Evolutionary conservation across 1,284 basidiomycete genomes (phyloP), one percentile per base, ranked within the genome.

Genomic region (Earliella scabrosa): DNA sequence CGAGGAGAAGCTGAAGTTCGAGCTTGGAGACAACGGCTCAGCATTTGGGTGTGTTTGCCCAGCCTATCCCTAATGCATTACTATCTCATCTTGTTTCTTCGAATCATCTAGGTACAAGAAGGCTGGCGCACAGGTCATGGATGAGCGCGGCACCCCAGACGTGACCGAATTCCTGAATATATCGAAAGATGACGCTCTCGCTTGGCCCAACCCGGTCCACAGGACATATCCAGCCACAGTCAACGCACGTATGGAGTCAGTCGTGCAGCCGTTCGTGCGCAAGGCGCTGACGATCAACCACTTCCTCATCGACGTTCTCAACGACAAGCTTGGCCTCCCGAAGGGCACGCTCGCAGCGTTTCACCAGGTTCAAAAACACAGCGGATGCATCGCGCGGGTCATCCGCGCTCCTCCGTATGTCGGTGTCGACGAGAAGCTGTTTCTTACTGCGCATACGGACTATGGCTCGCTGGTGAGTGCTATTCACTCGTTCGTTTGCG

Each of bases 21-120:
- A 74, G 52, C 74, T 74, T 46, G 74, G 73, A 29, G 70, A 76
- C 56, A 53, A 58, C 2, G 75, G 75, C 11, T 60, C 64, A 50
- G 70, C 68, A 4, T 71, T 71, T 23, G 75, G 75, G 63, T 75
- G 54, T n/a, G n/a, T n/a, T n/a, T n/a, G n/a, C n/a, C n/a, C n/a
- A 18, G 57, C 29, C 29, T 31, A n/a, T n/a, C n/a, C n/a, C n/a
- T n/a, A n/a, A n/a, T n/a, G n/a, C 29, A 31, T 6, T 31, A 31
- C 54, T 13, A 43, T 54, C 10, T 20, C 26, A 21, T 61, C 40
- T 20, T 40, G 6, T 18, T n/a, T n/a, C n/a, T n/a, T n/a, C n/a
- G n/a, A 16, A 8, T 11, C 14, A 8, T 18, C 9, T 26, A 71
- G 71, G 2, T 74, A 74, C 56, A 74, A 74, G 47, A 59, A 61